Percentiles rank a stretch among this genome's conserved stretches.
Evolutionary conservation across 2,329 filamentous ascomycete species (phyloP).

Genomic region (Dothideomycetidae sp.): DNA sequence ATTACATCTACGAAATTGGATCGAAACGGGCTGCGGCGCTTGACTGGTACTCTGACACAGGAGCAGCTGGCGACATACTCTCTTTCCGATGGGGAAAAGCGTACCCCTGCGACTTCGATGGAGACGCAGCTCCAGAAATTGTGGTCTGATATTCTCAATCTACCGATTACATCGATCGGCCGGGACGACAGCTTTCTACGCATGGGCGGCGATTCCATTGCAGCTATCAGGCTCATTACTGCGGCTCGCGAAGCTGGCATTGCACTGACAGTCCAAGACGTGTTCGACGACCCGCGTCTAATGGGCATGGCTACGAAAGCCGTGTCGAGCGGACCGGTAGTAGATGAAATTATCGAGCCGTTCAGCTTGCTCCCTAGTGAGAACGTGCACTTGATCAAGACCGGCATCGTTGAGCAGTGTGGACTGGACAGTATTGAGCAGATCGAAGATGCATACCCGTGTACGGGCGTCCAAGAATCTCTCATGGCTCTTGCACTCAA

Average conservation of each 20-base stretch:
- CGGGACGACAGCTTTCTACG: neutral
- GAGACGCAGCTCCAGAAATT: slow-evolving; percentile 1
- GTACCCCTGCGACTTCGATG: neutral
- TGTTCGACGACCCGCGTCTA: neutral
- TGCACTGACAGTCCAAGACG: slow-evolving; percentile 16
- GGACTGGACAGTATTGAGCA: slow-evolving; percentile 21
- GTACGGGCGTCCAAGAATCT: slow-evolving; percentile 73
- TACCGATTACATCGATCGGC: neutral
- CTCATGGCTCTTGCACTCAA: slow-evolving; percentile 61
- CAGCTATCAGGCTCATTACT: slow-evolving; percentile 22
- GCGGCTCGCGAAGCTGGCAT: slow-evolving; percentile 41
- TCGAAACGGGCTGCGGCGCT: neutral
- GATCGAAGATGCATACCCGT: slow-evolving; percentile 64
- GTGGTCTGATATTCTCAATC: slow-evolving; percentile 2
- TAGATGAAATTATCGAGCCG: neutral
- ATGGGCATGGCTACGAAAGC: neutral
- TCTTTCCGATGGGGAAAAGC: neutral
- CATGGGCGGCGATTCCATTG: neutral
- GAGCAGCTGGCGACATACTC: neutral
- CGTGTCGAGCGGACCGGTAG: slow-evolving; percentile 24
- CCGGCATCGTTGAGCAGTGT: slow-evolving; percentile 18
- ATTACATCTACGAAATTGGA: slow-evolving; percentile 44
- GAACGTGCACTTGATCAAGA: slow-evolving; percentile 12
- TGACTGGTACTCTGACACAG: neutral
- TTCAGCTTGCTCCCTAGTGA: slow-evolving; percentile 15